These are phyloP conservation scores for Eucalyptus leucophloia DNA, from an alignment of 345 rosid species.

Conservation along the genomic window DNA sequence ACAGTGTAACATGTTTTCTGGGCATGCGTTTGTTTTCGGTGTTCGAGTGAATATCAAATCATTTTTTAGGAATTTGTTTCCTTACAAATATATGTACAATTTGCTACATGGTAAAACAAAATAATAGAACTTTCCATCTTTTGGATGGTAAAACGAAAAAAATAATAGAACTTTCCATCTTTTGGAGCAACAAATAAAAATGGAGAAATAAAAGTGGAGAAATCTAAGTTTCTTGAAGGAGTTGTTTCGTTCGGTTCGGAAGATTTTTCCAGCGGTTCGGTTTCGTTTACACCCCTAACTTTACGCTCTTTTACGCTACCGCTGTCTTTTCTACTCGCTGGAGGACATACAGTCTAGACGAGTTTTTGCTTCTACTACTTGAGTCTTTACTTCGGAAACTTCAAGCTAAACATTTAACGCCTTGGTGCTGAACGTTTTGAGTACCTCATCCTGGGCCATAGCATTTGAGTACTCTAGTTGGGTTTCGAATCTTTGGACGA, in stretches of 20 bases:
- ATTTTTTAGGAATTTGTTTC: no score
- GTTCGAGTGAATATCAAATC: no score
- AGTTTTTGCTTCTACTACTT: neutral
- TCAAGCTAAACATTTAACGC: neutral
- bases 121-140: neutral
- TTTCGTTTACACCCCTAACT: no score
- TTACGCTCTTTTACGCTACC: neutral
- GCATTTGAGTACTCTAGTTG: neutral
- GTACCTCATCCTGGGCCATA: neutral
- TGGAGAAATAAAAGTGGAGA: no score
- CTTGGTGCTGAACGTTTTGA: neutral
- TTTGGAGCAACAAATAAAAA: no score
- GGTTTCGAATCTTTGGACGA: neutral
- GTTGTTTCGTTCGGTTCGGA: no score
- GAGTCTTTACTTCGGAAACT: neutral
- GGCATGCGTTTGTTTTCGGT: no score
- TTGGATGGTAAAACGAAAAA: no score
- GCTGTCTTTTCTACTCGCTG: neutral
- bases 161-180: no score
- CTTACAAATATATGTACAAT: neutral
- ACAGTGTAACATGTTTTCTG: no score
- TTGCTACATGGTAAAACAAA: neutral
- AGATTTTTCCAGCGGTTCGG: no score
- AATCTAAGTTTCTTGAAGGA: no score
- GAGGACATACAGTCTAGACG: neutral